These are phyloP conservation scores for Colletotrichum brevisporum DNA, from an alignment of 2,329 filamentous ascomycete genomes.

Conservation along the genomic window DNA sequence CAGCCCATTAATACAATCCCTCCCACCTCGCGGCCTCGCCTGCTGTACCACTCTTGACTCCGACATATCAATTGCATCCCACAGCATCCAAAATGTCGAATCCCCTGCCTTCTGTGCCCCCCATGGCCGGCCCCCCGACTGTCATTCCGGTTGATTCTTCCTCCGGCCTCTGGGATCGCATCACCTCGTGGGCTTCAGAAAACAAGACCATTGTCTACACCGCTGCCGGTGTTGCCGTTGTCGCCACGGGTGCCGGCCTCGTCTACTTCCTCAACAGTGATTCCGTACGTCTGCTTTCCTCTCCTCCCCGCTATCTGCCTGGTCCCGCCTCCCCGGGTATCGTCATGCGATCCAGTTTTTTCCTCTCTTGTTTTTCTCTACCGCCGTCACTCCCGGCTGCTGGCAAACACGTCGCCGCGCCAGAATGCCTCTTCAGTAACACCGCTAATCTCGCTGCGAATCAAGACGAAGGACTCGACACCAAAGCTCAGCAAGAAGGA, in stretches of 20 bases:
- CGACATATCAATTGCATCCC: conserved; percentile 43
- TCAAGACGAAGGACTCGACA: conserved; percentile 56
- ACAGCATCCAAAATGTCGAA: conserved; percentile 55
- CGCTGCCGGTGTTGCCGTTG: conserved; percentile 92
- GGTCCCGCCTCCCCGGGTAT: conserved; percentile 6
- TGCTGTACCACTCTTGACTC: conserved; percentile 24
- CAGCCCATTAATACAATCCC: conserved; percentile 33
- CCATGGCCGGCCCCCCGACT: conserved; percentile 55
- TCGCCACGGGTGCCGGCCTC: conserved; percentile 90
- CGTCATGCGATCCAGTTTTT: conserved; percentile 31
- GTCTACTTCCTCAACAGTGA: conserved; percentile 87
- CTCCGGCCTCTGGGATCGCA: conserved; percentile 87
- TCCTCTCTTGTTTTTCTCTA: neutral
- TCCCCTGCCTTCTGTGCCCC: conserved; percentile 64
- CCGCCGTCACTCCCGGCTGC: conserved; percentile 23
- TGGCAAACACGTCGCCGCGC: conserved; percentile 1
- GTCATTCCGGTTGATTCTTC: conserved; percentile 68
- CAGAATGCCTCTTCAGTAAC: neutral
- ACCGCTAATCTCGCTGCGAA: conserved; percentile 25
- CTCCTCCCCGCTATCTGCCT: conserved; percentile 16
- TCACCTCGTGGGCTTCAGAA: conserved; percentile 93
- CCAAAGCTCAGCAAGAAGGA: conserved; percentile 92
- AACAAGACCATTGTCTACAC: conserved; percentile 97
- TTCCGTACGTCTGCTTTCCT: conserved; percentile 58
- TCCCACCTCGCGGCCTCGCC: conserved; percentile 20